Conservation (phyloP, 768 basidiomycete species). For the Leccinellum albellum region DNA sequence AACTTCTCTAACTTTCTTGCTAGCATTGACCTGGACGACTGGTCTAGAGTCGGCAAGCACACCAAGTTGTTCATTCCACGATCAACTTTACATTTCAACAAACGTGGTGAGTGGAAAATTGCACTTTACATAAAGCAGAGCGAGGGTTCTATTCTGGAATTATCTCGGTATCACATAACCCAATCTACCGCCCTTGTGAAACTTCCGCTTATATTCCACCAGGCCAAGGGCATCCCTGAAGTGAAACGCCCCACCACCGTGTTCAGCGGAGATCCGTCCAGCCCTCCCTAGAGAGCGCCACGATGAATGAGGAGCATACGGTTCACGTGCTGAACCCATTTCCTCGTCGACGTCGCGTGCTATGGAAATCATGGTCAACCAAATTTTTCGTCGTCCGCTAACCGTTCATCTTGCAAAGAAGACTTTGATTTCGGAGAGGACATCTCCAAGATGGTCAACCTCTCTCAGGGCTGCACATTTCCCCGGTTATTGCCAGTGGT, state of each 20-base stretch:
- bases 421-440: constrained; percentile 11
- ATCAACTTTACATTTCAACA: constrained; percentile 2
- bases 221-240: not conserved
- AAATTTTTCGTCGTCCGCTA: not conserved
- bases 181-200: constrained; percentile 2
- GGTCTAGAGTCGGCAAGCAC: not conserved
- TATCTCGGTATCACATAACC: constrained; percentile 7
- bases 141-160: not conserved
- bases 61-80: not conserved
- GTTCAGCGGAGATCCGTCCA: constrained; percentile 11
- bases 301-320: constrained; percentile 8
- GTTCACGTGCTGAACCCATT: constrained; percentile 4
- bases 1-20: not conserved
- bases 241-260: not conserved
- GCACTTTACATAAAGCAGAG: not conserved
- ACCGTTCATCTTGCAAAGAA: not conserved
- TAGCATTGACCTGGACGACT: not conserved
- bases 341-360: constrained; percentile 9
- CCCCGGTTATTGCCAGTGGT: constrained; percentile 10
- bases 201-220: constrained; percentile 1
- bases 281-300: constrained; percentile 3
- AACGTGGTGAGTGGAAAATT: constrained; percentile 6
- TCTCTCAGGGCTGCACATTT: constrained; percentile 6
- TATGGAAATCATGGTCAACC: constrained; percentile 5
- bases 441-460: not conserved